A percentile compares a stretch with the other conserved stretches of the same genome.
Evolutionary conservation across 495 filamentous ascomycete species (phyloP).

Genomic region (Chaetomium tenue): DNA sequence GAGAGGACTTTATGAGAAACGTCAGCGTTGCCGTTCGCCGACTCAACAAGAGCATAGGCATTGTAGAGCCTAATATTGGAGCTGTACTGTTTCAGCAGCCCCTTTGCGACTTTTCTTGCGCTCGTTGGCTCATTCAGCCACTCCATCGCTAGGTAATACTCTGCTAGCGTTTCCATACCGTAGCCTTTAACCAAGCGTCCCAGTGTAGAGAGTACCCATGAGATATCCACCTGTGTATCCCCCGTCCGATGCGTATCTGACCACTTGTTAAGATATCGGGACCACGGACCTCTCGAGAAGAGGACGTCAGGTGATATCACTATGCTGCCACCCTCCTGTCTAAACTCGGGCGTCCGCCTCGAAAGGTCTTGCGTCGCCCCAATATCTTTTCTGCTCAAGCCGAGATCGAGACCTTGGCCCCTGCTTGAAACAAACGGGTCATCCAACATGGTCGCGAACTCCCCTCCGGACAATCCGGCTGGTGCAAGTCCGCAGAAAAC

Average conservation of each 20-base stretch:
- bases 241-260: not conserved
- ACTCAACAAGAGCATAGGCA: conserved; percentile 72
- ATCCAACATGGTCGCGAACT: conserved; percentile 21
- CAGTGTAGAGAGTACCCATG: conserved; percentile 56
- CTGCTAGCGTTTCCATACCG: conserved; percentile 56
- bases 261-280: conserved; percentile 37
- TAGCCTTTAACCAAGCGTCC: conserved; percentile 50
- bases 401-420: conserved; percentile 18
- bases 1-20: conserved; percentile 63
- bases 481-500: conserved; percentile 70
- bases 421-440: conserved; percentile 42
- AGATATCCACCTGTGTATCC: conserved; percentile 34
- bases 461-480: conserved; percentile 24
- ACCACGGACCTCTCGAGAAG: conserved; percentile 41
- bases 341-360: conserved; percentile 38
- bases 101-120: conserved; percentile 71
- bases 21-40: conserved; percentile 51
- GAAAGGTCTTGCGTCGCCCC: conserved; percentile 17
- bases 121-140: conserved; percentile 54
- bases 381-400: not conserved
- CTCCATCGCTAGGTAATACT: conserved; percentile 71
- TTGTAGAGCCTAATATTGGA: conserved; percentile 71
- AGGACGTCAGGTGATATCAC: conserved; percentile 39
- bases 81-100: conserved; percentile 63
- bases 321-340: conserved; percentile 36